Conservation (phyloP, 257 asterid genomes). For the Gardenia jasminoides region DNA sequence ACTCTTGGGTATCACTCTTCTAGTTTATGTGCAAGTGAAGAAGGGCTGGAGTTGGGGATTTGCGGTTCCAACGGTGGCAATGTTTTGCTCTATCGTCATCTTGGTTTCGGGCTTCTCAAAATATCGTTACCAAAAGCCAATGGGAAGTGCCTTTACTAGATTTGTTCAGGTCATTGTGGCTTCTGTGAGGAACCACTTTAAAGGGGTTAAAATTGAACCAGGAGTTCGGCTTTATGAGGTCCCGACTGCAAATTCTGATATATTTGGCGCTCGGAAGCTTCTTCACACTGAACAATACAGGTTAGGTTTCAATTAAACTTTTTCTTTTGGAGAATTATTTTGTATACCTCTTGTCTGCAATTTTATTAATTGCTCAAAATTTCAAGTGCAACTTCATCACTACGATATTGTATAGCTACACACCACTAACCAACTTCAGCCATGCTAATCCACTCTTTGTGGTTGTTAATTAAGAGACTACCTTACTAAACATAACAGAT, state of each 20-base stretch:
- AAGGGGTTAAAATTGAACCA: conserved; percentile 37
- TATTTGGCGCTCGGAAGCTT: conserved; percentile 61
- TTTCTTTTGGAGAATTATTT: not conserved
- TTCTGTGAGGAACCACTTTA: conserved; percentile 47
- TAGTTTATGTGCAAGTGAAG: conserved; percentile 57
- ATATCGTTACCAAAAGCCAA: conserved; percentile 71
- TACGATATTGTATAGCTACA: not conserved
- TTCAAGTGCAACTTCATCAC: not conserved
- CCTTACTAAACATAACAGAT: not conserved
- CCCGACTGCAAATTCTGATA: conserved; percentile 47
- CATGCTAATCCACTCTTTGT: not conserved
- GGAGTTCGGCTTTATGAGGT: conserved; percentile 53
- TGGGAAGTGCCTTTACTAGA: conserved; percentile 80
- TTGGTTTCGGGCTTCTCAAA: conserved; percentile 45
- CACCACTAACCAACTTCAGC: not conserved
- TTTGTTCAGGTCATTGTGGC: conserved; percentile 61
- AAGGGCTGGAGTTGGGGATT: conserved; percentile 82
- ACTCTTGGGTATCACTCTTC: conserved; percentile 59
- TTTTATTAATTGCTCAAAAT: not conserved
- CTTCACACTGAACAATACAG: conserved; percentile 59
- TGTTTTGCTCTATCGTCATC: conserved; percentile 45
- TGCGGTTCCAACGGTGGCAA: conserved; percentile 48
- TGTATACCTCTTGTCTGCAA: not conserved
- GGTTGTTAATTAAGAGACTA: not conserved
- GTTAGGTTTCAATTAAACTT: conserved; percentile 19